Conservation (phyloP, 2,329 filamentous ascomycete genomes). For the Beauveria australis region DNA sequence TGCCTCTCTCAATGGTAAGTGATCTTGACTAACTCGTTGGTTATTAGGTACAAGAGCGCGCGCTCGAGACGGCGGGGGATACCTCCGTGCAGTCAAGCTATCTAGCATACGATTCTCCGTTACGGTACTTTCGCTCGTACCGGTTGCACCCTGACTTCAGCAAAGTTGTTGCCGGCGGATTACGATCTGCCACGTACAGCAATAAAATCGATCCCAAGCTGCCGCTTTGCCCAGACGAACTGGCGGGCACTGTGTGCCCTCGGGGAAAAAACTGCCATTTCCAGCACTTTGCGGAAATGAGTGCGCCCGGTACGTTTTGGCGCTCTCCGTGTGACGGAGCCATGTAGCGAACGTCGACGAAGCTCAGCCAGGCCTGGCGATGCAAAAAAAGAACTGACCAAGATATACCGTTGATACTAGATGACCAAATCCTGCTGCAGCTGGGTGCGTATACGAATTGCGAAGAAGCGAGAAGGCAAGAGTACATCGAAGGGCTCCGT, state of each 20-base stretch:
- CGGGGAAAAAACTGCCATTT: slow-evolving; percentile 63
- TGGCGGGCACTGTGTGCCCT: slow-evolving; percentile 59
- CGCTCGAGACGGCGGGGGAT: background rate
- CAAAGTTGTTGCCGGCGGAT: slow-evolving; percentile 62
- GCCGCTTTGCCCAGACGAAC: slow-evolving; percentile 69
- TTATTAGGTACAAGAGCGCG: background rate
- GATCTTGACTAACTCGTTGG: background rate
- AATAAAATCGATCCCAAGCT: slow-evolving; percentile 74
- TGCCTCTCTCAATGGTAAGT: background rate
- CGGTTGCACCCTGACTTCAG: slow-evolving; percentile 78
- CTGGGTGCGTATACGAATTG: slow-evolving; percentile 60
- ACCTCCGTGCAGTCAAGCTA: slow-evolving; percentile 16
- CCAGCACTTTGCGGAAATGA: slow-evolving; percentile 61
- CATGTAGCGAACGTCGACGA: background rate
- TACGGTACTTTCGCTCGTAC: slow-evolving; percentile 77
- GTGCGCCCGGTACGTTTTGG: slow-evolving; percentile 31
- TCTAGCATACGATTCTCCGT: slow-evolving; percentile 70
- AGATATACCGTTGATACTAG: slow-evolving; percentile 36
- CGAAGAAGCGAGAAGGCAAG: slow-evolving; percentile 49
- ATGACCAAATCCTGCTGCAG: slow-evolving; percentile 65
- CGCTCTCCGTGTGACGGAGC: slow-evolving; percentile 14
- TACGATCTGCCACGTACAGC: slow-evolving; percentile 87
- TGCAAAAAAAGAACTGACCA: slow-evolving; percentile 42
- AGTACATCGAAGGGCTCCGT: slow-evolving; percentile 55
- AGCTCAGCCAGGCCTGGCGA: slow-evolving; percentile 16